These are phyloP conservation scores for Angomonas ambiguus DNA, from an alignment of 208 protist genomes.

Conservation along the genomic window DNA sequence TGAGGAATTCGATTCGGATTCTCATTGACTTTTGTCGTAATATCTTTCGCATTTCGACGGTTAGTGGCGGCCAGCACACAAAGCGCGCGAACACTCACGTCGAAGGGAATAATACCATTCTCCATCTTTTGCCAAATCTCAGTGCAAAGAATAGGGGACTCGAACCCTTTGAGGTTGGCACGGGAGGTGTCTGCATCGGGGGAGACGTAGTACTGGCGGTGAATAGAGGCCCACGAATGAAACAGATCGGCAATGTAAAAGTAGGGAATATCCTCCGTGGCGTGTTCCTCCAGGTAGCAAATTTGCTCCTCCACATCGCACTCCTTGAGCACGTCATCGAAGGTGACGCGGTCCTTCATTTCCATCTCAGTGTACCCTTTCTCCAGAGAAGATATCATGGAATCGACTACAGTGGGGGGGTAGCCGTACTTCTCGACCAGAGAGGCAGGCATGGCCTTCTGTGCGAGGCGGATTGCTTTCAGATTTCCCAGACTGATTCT, in stretches of 20 bases:
- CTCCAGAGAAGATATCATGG: slow-evolving; percentile 41
- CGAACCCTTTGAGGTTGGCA: slow-evolving; percentile 34
- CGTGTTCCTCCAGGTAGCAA: slow-evolving; percentile 77
- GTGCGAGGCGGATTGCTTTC: slow-evolving; percentile 49
- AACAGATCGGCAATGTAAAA: slow-evolving; percentile 89
- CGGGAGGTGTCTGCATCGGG: neutral
- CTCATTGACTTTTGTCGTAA: slow-evolving; percentile 16
- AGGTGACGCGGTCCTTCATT: slow-evolving; percentile 54
- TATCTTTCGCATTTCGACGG: slow-evolving; percentile 34
- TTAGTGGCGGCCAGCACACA: slow-evolving; percentile 59
- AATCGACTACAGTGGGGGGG: slow-evolving; percentile 35
- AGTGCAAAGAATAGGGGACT: slow-evolving; percentile 50
- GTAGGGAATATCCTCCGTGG: slow-evolving; percentile 79
- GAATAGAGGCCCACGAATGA: slow-evolving; percentile 68
- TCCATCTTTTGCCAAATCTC: slow-evolving; percentile 67
- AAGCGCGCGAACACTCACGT: slow-evolving; percentile 63
- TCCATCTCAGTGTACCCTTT: slow-evolving; percentile 34
- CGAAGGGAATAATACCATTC: slow-evolving; percentile 70
- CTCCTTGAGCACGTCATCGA: slow-evolving; percentile 69
- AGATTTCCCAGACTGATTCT: slow-evolving; percentile 49
- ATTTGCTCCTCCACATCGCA: slow-evolving; percentile 74
- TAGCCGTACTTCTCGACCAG: slow-evolving; percentile 60
- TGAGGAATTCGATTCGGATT: slow-evolving; percentile 29
- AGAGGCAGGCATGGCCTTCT: slow-evolving; percentile 39
- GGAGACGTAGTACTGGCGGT: slow-evolving; percentile 21